Evolutionary conservation across 1,284 basidiomycete species (phyloP).

Genomic region (Xanthoconium separans): DNA sequence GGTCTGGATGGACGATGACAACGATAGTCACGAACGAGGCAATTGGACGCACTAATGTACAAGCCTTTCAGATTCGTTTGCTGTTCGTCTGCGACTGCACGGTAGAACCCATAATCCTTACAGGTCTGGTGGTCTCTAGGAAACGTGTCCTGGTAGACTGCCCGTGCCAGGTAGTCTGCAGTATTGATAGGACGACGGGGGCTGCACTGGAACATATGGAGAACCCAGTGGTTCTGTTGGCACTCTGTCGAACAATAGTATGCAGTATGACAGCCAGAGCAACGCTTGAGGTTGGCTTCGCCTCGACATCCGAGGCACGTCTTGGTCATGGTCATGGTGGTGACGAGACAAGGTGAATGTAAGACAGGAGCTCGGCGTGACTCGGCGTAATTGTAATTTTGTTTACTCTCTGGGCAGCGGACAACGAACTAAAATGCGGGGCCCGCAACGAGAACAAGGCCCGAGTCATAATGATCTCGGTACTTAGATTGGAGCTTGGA

Average conservation of each 20-base stretch:
- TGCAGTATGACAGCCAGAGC: neutral
- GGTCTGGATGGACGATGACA: neutral
- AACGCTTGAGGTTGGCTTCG: slow-evolving; percentile 2
- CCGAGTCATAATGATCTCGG: no score
- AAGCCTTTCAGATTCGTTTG: neutral
- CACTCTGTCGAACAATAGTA: slow-evolving; percentile 1
- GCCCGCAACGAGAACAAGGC: no score
- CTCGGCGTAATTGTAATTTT: no score
- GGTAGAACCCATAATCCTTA: neutral
- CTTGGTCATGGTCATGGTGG: neutral
- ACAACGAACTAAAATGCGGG: no score
- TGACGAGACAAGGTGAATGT: neutral
- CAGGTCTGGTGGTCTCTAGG: neutral
- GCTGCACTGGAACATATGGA: slow-evolving; percentile 2
- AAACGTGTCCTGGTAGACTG: neutral
- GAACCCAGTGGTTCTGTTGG: neutral
- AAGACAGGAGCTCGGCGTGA: no score
- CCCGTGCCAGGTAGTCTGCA: neutral
- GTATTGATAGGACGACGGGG: neutral
- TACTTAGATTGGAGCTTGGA: no score
- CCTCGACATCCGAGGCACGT: neutral
- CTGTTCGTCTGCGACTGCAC: neutral
- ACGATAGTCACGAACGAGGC: no score
- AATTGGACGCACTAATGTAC: neutral
- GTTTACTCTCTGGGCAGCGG: no score